Evolutionary conservation across 2,329 filamentous ascomycete genomes (phyloP), one percentile per base, ranked within the genome.

Genomic region (Aspergillus awamori): DNA sequence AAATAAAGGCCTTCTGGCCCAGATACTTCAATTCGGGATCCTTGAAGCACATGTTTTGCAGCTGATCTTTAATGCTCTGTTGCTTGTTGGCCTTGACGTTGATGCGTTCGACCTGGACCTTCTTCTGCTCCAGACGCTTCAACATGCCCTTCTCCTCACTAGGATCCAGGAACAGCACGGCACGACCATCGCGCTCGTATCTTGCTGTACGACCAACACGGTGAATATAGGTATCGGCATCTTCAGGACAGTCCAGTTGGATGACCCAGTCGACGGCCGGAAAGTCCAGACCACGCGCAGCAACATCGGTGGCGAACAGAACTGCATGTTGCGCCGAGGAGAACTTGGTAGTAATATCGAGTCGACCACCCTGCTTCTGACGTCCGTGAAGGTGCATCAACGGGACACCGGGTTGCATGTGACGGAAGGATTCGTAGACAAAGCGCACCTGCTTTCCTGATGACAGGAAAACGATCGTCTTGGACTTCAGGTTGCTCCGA

Each of bases 191-290:
- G 65, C 90, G 89, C 70, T 97, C 89, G 75, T 96, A 98, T 22
- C 94, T 87, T n/a, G 95, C 95, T 17, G 95, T 98, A 30, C 95
- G 87, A 1, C 95, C 95, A 4, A 97, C 94, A 61, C 95, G 88
- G 78, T 99, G 95, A 68, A 99, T 98, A 72, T 99, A 99, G 0
- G 95, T 99, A 71, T 98, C 95, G 4, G 91, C 90, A 75, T 99
- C 94, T 76, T 99, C 95, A 0, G 95, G 95, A 67, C 92, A 96
- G 75, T 99, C 95, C n/a, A 92, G 85, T 74, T 99, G 95, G n/a
- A 99, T 92, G 5, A 99, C 95, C 90, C 95, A 99, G 75, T 99
- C 95, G 0, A 99, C 95, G 3, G 93, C 89, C 0, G 95, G 95
- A 73, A 99, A 98, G 76, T 99, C 95, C 11, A 99, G 85, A 65